phyloP scores from a whole-genome alignment of 179 eudicot species.

The Kewa caespitosa region DNA sequence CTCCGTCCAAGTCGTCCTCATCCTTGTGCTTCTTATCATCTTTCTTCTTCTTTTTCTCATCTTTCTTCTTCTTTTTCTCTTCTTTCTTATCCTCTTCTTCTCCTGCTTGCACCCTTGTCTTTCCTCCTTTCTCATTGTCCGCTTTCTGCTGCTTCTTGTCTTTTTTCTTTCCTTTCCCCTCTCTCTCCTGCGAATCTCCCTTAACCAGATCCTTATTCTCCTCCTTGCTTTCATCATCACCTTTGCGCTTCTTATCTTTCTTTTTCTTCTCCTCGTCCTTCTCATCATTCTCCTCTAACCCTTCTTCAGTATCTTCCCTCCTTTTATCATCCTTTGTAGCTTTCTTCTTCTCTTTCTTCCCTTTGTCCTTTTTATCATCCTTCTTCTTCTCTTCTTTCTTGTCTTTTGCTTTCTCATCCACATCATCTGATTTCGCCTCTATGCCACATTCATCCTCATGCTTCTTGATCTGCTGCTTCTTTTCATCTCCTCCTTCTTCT shows the following conservation, averaged over 20 bases:
- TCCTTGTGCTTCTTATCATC: not conserved
- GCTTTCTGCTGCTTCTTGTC: slow-evolving; percentile 25
- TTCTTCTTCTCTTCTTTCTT: slow-evolving; percentile 25
- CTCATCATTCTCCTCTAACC: slow-evolving; percentile 19
- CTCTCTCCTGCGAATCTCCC: slow-evolving; percentile 15
- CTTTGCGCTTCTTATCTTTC: slow-evolving; percentile 28
- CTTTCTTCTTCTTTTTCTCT: not conserved
- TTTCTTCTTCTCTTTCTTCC: slow-evolving; percentile 22
- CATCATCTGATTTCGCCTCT: slow-evolving; percentile 25
- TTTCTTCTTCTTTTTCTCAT: not conserved
- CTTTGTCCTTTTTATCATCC: slow-evolving; percentile 21
- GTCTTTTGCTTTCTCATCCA: slow-evolving; percentile 8
- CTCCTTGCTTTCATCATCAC: slow-evolving; percentile 14
- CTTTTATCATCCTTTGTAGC: slow-evolving; percentile 19
- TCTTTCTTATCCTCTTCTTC: slow-evolving; percentile 2
- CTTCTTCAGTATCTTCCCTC: slow-evolving; percentile 24
- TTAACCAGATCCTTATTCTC: slow-evolving; percentile 16
- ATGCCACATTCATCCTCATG: slow-evolving; percentile 12
- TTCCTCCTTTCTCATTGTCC: not conserved
- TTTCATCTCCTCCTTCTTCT: slow-evolving; percentile 28
- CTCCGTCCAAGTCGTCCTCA: not conserved
- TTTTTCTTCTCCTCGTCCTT: slow-evolving; percentile 26
- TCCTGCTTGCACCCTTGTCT: not conserved
- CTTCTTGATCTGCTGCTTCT: slow-evolving; percentile 24
- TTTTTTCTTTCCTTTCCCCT: slow-evolving; percentile 10